phyloP scores from a whole-genome alignment of 352 stramenopile genomes.

The Pythium biforme region DNA sequence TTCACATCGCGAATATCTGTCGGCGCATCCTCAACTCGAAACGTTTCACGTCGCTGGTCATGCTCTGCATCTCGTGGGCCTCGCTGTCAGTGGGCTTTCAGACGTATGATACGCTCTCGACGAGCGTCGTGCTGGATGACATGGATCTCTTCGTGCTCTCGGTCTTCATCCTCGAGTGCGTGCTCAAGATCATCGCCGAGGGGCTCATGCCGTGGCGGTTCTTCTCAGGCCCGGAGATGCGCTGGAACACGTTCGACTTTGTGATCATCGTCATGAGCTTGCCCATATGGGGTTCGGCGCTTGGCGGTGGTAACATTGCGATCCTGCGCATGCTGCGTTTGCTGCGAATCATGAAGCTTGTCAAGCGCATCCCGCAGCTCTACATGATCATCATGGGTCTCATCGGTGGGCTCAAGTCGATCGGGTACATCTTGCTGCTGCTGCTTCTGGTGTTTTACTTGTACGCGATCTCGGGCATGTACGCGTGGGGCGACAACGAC shows the following conservation, averaged over 20 bases:
- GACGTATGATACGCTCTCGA: constrained; percentile 56
- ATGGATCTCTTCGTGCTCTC: constrained; percentile 66
- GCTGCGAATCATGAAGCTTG: constrained; percentile 89
- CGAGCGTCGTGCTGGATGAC: constrained; percentile 46
- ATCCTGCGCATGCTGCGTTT: constrained; percentile 86
- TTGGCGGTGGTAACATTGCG: constrained; percentile 66
- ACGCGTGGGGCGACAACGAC: constrained; percentile 86
- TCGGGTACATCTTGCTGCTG: constrained; percentile 89
- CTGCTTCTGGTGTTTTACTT: constrained; percentile 89
- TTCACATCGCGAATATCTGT: constrained; percentile 38
- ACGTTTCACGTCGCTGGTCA: constrained; percentile 68
- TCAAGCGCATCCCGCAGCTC: constrained; percentile 88
- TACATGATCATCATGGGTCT: constrained; percentile 91
- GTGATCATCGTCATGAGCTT: constrained; percentile 82
- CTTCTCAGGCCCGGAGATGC: constrained; percentile 70
- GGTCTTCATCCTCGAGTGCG: constrained; percentile 76
- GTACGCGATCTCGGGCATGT: constrained; percentile 90
- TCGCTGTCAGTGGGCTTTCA: constrained; percentile 80
- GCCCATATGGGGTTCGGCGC: constrained; percentile 52
- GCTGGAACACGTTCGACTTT: constrained; percentile 87
- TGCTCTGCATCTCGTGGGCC: constrained; percentile 79
- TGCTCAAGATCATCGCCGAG: constrained; percentile 80
- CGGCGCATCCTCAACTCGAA: constrained; percentile 47
- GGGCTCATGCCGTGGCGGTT: constrained; percentile 70
- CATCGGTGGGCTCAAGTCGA: constrained; percentile 84